Percentiles rank a stretch among this genome's conserved stretches.
Conservation (phyloP, 2,329 filamentous ascomycete species). For the Ascochyta clinopodiicola region DNA sequence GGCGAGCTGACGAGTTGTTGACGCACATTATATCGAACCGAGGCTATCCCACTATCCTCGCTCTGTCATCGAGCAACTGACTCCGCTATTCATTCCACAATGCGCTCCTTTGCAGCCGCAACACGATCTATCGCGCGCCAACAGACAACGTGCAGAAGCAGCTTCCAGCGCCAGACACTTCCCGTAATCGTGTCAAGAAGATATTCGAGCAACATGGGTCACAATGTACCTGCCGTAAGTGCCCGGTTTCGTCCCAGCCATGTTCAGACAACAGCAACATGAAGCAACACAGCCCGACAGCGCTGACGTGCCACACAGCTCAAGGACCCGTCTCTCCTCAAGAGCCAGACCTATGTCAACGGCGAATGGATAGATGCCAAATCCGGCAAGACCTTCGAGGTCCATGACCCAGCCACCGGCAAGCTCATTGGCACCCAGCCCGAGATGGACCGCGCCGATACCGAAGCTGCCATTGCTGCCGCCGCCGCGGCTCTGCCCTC, state of each 20-base stretch:
- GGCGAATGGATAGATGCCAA: slow-evolving; percentile 88
- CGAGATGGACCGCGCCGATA: slow-evolving; percentile 81
- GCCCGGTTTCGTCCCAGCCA: background rate
- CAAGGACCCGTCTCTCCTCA: slow-evolving; percentile 70
- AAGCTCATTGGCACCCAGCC: slow-evolving; percentile 82
- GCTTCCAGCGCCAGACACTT: slow-evolving; percentile 40
- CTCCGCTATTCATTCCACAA: slow-evolving; percentile 19
- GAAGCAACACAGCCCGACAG: background rate
- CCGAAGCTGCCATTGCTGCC: slow-evolving; percentile 81
- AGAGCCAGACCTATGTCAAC: slow-evolving; percentile 85
- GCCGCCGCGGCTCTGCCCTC: slow-evolving; percentile 76
- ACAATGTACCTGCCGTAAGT: slow-evolving; percentile 51
- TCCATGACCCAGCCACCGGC: slow-evolving; percentile 82
- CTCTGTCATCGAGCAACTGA: slow-evolving; percentile 5
- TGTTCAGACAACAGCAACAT: background rate
- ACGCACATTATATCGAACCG: slow-evolving; percentile 7
- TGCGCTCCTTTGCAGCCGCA: slow-evolving; percentile 44
- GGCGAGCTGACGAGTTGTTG: slow-evolving; percentile 15
- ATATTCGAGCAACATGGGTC: slow-evolving; percentile 52
- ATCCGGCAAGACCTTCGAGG: slow-evolving; percentile 91
- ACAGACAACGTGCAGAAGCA: slow-evolving; percentile 34
- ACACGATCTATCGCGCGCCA: slow-evolving; percentile 42
- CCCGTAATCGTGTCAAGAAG: slow-evolving; percentile 46
- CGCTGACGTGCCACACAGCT: slow-evolving; percentile 45
- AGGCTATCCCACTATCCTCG: slow-evolving; percentile 1